phyloP scores from a whole-genome alignment of 768 basidiomycete genomes.

The Lactarius vividus region DNA sequence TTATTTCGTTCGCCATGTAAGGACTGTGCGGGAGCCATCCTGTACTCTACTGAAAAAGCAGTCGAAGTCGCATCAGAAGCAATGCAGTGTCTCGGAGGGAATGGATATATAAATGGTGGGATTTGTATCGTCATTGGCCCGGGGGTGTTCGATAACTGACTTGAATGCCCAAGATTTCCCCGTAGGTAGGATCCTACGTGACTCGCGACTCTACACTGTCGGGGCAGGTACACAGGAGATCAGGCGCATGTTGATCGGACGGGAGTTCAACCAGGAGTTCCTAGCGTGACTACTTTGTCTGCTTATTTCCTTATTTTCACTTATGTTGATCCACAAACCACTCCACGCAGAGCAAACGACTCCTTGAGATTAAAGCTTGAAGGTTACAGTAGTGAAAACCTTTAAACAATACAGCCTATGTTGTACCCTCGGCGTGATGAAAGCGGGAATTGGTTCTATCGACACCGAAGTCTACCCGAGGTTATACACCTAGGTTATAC shows the following conservation, averaged over 20 bases:
- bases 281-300: not conserved
- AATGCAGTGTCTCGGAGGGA: conserved; percentile 93
- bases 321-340: not conserved
- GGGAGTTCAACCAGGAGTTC: conserved; percentile 83
- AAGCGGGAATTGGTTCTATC: no score
- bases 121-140: not conserved
- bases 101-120: conserved; percentile 91
- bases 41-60: conserved; percentile 90
- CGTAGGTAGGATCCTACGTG: conserved; percentile 81
- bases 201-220: conserved; percentile 86
- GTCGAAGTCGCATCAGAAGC: conserved; percentile 89
- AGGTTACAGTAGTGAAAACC: no score
- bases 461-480: no score
- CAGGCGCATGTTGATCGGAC: conserved; percentile 87
- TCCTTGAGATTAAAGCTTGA: no score
- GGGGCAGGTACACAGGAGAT: conserved; percentile 98
- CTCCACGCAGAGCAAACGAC: not conserved
- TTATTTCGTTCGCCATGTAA: conserved; percentile 32
- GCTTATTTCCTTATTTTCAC: not conserved
- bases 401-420: not conserved
- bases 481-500: no score
- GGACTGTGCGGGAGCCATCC: conserved; percentile 94
- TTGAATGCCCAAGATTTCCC: conserved; percentile 68
- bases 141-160: not conserved
- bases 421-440: not conserved